Conservation (phyloP, 2,329 filamentous ascomycete genomes). For the Botrytis elliptica region DNA sequence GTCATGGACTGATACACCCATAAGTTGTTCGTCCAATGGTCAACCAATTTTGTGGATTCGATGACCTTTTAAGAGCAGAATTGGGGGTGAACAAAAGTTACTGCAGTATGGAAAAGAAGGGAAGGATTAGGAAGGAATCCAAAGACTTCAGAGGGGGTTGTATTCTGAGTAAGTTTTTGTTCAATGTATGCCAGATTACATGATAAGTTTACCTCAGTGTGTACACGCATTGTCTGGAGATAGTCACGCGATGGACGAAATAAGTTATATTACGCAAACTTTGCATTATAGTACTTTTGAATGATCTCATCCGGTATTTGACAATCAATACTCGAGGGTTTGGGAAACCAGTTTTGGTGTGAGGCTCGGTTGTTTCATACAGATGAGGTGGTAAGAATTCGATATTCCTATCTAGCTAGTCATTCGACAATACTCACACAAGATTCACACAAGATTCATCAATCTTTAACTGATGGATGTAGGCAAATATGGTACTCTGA, state of each 20-base stretch:
- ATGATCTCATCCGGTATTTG: background rate
- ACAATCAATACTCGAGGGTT: background rate
- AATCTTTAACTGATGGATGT: background rate
- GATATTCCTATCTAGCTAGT: background rate
- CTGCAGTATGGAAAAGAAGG: too few species aligned
- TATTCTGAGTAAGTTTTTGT: background rate
- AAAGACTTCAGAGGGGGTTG: too few species aligned
- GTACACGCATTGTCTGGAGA: background rate
- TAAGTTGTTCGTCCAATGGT: background rate
- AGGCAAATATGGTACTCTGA: background rate
- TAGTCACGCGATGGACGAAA: background rate
- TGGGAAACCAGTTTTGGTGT: background rate
- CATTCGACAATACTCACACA: background rate
- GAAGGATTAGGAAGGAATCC: background rate
- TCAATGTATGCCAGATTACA: background rate
- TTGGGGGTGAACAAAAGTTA: background rate
- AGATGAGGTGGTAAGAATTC: background rate
- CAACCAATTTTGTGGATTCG: background rate
- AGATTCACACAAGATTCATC: background rate
- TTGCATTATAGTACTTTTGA: background rate
- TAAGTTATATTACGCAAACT: background rate
- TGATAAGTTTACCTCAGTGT: background rate
- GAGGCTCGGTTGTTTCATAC: background rate
- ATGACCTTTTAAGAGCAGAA: background rate
- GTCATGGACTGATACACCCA: background rate